Evolutionary conservation across 495 filamentous ascomycete species (phyloP).

Genomic region (Neurospora sp.): DNA sequence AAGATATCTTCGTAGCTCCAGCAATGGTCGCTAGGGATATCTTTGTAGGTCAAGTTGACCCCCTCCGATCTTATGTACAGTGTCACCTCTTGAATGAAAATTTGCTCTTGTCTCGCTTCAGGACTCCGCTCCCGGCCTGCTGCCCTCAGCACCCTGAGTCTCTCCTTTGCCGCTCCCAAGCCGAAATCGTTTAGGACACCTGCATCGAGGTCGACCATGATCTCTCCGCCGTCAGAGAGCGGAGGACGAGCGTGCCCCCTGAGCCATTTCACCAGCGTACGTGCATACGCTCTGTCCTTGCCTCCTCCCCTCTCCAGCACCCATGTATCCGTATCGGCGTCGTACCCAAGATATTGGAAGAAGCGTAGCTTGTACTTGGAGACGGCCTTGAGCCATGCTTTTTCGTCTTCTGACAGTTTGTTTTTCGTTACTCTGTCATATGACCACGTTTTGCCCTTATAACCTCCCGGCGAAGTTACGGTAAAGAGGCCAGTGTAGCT

Average conservation of each 20-base stretch:
- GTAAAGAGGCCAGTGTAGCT: background rate
- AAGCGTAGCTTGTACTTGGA: background rate
- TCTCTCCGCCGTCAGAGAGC: background rate
- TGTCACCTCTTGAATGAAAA: background rate
- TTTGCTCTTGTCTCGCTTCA: background rate
- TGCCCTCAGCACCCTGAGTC: background rate
- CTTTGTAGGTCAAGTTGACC: background rate
- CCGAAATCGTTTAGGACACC: background rate
- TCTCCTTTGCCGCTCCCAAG: background rate
- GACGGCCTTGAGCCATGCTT: background rate
- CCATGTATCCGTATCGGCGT: background rate
- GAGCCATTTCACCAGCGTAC: background rate
- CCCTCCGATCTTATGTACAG: background rate
- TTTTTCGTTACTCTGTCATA: background rate
- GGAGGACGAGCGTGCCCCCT: background rate
- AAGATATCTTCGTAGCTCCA: background rate
- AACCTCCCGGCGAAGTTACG: background rate
- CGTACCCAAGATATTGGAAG: background rate
- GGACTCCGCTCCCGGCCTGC: background rate
- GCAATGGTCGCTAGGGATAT: background rate
- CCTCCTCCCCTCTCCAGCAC: background rate
- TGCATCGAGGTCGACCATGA: background rate
- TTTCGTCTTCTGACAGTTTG: background rate
- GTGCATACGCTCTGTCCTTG: background rate
- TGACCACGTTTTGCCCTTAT: background rate